phyloP scores from a whole-genome alignment of 352 stramenopile species.

The Pythium pyrilobum region DNA sequence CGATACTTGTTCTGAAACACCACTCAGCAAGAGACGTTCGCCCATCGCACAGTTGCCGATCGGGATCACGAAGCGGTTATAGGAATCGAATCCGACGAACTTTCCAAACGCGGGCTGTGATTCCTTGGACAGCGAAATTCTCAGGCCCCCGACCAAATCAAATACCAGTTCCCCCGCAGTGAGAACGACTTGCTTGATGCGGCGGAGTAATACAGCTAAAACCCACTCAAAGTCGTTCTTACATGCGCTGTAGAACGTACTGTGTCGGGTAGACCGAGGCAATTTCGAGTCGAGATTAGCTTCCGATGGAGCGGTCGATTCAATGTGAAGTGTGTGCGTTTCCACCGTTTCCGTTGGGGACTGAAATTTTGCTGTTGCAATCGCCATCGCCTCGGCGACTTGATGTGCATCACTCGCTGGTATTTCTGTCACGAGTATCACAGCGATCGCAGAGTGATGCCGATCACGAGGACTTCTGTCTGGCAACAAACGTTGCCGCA shows the following conservation, averaged over 20 bases:
- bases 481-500: too few species aligned
- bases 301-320: too few species aligned
- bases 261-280: neutral
- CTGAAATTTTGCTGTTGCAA: too few species aligned
- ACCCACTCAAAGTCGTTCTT: slow-evolving; percentile 19
- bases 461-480: neutral
- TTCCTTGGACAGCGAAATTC: neutral
- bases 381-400: too few species aligned
- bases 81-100: neutral
- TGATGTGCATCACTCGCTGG: too few species aligned
- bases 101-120: slow-evolving; percentile 2
- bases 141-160: neutral
- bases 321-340: too few species aligned
- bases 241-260: neutral
- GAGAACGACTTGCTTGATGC: neutral
- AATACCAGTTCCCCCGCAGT: slow-evolving; percentile 1
- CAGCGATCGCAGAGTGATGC: neutral
- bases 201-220: slow-evolving; percentile 6
- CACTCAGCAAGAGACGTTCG: neutral
- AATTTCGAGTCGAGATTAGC: too few species aligned
- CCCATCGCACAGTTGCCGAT: slow-evolving; percentile 9
- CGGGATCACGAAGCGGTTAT: neutral
- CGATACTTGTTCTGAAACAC: neutral
- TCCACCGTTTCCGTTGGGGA: too few species aligned
- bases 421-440: too few species aligned